Evolutionary conservation across 2,329 filamentous ascomycete genomes (phyloP), one percentile per base, ranked within the genome.

Genomic region (Zymoseptoria passerinii): DNA sequence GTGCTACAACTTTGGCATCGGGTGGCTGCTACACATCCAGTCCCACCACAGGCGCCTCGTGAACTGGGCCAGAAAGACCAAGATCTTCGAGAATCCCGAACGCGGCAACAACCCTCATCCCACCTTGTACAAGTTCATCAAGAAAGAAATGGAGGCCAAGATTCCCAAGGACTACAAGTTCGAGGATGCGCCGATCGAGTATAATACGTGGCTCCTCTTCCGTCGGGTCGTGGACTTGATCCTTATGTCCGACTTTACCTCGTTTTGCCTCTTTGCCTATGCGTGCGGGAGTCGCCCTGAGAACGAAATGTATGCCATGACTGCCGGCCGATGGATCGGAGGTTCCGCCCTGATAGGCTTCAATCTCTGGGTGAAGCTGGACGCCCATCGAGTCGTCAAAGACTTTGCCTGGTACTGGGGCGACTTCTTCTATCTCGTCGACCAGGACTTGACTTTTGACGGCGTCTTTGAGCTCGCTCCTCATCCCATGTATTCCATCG

Each of bases 341-440:
- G 94, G 94, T 54, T 82, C 92, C 64, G 75, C 82, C 48, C 81
- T 97, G 27, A 87, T 99, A 63, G 81, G 89, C 58, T 97, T 99
- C 82, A 99, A 97, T 73, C 81, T 97, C 20, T 97, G 94, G 92
- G 94, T 99, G 63, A 99, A 99, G 77, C 81, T 99, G 62, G 94
- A 99, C 75, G 94, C 94, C 19, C 94, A 99, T 74, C 84, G 94
- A 61, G 94, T 99, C 53, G 94, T 99, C 71, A 97, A 97, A 75
- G 94, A 99, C 75, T 99, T 92, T 77, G 94, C 94, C 28, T 99
- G 94, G 94, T 99, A 97, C 76, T 99, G 94, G 94, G 94, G 94
- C 61, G 94, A 99, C 75, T 97, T 97, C 77, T 99, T 97, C 80
- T 99, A 91, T 76, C 86, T 99, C 70, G 90, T 99, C 73, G 94